These are phyloP conservation scores for Stereocaulon alpinum DNA, from an alignment of 495 filamentous ascomycete species.

Conservation along the genomic window DNA sequence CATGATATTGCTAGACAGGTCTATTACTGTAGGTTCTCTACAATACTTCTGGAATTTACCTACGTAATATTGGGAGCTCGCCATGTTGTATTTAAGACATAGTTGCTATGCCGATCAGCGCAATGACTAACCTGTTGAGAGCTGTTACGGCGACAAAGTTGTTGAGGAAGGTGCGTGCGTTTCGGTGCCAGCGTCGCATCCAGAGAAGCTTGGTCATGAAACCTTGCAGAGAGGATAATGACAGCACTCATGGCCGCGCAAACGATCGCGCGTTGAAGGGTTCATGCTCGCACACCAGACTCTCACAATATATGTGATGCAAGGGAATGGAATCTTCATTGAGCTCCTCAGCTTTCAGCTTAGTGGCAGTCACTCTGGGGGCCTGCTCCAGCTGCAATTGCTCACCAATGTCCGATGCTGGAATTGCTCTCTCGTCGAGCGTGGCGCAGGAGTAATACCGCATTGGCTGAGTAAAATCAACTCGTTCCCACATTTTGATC, in stretches of 20 bases:
- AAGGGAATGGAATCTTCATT: background rate
- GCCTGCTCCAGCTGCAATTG: background rate
- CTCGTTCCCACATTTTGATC: background rate
- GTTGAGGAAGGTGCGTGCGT: constrained; percentile 1
- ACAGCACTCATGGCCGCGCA: background rate
- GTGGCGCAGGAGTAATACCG: background rate
- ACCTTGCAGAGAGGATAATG: background rate
- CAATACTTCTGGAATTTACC: constrained; percentile 2
- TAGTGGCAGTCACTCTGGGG: background rate
- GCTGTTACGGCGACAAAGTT: background rate
- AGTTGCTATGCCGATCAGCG: background rate
- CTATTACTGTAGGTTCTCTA: background rate
- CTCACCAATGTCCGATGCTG: background rate
- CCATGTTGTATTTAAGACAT: constrained; percentile 4
- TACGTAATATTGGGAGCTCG: background rate
- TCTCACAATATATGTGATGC: background rate
- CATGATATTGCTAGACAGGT: background rate
- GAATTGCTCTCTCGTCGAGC: background rate
- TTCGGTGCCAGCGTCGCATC: constrained; percentile 1
- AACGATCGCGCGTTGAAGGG: background rate
- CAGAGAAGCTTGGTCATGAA: background rate
- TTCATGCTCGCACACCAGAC: background rate
- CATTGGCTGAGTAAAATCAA: background rate
- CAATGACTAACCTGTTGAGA: background rate
- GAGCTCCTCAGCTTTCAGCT: background rate